phyloP scores from a whole-genome alignment of 1,284 basidiomycete species.

The Ustilago cynodontis region DNA sequence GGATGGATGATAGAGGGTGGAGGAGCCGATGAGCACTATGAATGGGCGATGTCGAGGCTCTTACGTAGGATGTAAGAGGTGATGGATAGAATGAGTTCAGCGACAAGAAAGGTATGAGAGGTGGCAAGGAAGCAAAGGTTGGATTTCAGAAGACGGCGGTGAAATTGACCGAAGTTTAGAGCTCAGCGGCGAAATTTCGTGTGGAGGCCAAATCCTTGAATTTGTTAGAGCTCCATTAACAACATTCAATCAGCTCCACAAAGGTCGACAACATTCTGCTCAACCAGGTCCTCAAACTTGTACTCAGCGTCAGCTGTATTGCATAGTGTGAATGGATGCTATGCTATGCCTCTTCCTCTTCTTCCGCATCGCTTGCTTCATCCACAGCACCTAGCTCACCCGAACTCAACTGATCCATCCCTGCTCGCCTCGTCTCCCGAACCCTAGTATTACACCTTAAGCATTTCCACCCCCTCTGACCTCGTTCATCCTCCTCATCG shows the following conservation, averaged over 20 bases:
- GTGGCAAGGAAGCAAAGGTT: constrained; percentile 1
- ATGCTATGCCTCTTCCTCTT: not conserved
- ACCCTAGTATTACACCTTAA: constrained; percentile 60
- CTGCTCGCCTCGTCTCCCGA: constrained; percentile 29
- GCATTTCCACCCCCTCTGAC: constrained; percentile 62
- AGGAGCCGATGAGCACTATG: no score
- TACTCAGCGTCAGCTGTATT: not conserved
- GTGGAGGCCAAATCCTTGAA: not conserved
- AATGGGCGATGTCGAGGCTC: no score
- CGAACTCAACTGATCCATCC: not conserved
- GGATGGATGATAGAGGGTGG: not conserved
- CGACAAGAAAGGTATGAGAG: not conserved
- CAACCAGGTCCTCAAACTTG: not conserved
- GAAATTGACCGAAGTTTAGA: constrained; percentile 8
- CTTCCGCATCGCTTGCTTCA: constrained; percentile 8
- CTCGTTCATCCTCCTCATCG: constrained; percentile 44
- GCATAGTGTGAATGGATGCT: not conserved
- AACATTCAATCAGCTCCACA: no score
- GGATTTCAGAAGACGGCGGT: not conserved
- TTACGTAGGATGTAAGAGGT: no score
- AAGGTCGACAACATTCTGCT: not conserved
- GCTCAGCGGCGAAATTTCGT: constrained; percentile 3
- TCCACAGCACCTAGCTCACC: not conserved
- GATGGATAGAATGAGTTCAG: no score
- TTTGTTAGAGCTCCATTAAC: no score